These are phyloP conservation scores for Phytophthora chlamydospora DNA, from an alignment of 352 stramenopile species.

Conservation along the genomic window DNA sequence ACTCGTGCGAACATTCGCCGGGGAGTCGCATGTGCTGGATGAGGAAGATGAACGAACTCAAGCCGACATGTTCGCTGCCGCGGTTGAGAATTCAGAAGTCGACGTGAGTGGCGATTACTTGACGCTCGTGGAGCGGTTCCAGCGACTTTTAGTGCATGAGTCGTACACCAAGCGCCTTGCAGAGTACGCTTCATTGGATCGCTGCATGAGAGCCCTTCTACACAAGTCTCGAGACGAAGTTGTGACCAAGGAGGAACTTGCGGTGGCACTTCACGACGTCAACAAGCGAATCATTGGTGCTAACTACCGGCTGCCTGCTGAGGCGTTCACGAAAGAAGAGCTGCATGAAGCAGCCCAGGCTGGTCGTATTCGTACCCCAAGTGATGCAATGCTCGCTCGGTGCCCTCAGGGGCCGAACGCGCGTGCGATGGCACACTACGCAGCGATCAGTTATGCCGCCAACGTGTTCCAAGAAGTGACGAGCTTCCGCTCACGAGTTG, in stretches of 20 bases:
- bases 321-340: slow-evolving; percentile 76
- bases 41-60: slow-evolving; percentile 39
- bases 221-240: slow-evolving; percentile 45
- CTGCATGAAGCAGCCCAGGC: slow-evolving; percentile 44
- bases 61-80: slow-evolving; percentile 21
- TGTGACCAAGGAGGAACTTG: slow-evolving; percentile 79
- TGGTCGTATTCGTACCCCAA: slow-evolving; percentile 61
- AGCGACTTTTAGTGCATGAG: slow-evolving; percentile 72
- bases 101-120: slow-evolving; percentile 74
- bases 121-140: slow-evolving; percentile 70
- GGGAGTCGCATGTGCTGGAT: slow-evolving; percentile 51
- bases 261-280: slow-evolving; percentile 47
- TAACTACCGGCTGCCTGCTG: slow-evolving; percentile 53
- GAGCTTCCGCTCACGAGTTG: slow-evolving; percentile 60
- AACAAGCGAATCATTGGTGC: slow-evolving; percentile 20
- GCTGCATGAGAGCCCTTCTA: slow-evolving; percentile 66
- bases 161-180: slow-evolving; percentile 64
- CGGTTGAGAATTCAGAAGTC: slow-evolving; percentile 57
- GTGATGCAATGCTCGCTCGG: slow-evolving; percentile 46
- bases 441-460: slow-evolving; percentile 61
- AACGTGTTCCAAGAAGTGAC: slow-evolving; percentile 64
- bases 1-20: slow-evolving; percentile 67
- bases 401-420: slow-evolving; percentile 62
- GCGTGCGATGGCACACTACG: slow-evolving; percentile 70
- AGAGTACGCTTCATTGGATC: slow-evolving; percentile 68